These are phyloP conservation scores for Aspergillus latus DNA, from an alignment of 2,329 filamentous ascomycete genomes.

Conservation along the genomic window DNA sequence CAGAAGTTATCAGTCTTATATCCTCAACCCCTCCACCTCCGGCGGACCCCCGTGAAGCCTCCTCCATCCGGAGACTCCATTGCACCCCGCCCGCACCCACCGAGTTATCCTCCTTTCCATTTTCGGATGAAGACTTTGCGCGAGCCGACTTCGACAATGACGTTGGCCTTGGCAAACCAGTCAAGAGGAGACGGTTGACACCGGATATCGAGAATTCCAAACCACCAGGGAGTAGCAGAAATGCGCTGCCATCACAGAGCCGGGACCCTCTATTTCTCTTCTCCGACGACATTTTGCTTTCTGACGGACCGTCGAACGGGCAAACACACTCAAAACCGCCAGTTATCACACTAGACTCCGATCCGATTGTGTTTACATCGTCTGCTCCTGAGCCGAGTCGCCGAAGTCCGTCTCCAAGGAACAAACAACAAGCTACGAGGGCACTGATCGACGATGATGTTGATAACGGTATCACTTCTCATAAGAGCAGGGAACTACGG, in stretches of 20 bases:
- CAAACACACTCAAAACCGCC: conserved; percentile 10
- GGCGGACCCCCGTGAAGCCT: conserved; percentile 17
- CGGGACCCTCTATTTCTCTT: conserved; percentile 25
- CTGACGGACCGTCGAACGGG: conserved; percentile 9
- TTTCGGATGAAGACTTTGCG: conserved; percentile 30
- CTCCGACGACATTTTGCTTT: conserved; percentile 30
- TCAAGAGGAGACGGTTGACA: conserved; percentile 34
- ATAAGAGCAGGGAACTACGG: not conserved
- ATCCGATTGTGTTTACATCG: conserved; percentile 47
- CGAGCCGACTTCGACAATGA: conserved; percentile 28
- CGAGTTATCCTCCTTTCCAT: conserved; percentile 11
- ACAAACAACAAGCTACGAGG: conserved; percentile 26
- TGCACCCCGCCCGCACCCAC: conserved; percentile 13
- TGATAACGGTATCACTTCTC: not conserved
- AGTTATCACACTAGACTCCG: conserved; percentile 30
- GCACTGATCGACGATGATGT: conserved; percentile 32
- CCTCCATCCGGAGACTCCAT: conserved; percentile 15
- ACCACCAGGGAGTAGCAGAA: conserved; percentile 5
- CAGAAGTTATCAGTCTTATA: conserved; percentile 41
- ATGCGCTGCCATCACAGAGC: conserved; percentile 7
- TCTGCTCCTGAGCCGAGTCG: conserved; percentile 33
- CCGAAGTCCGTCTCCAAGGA: not conserved
- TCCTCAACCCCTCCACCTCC: conserved; percentile 36
- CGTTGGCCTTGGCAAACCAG: conserved; percentile 23
- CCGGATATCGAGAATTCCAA: conserved; percentile 15